phyloP scores from a whole-genome alignment of 768 basidiomycete species.

The Suillus paluster region DNA sequence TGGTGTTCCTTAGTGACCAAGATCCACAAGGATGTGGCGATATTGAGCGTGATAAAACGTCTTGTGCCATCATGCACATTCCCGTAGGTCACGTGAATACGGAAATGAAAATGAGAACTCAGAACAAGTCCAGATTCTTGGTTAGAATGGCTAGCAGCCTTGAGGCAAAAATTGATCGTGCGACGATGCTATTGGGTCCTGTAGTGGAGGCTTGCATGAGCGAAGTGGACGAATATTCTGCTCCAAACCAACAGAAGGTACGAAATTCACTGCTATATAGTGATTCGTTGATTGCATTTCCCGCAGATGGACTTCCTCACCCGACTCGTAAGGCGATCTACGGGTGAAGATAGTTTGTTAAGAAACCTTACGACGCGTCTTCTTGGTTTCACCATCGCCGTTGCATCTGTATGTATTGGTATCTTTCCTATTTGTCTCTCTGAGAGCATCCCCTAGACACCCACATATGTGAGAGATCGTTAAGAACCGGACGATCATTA shows the following conservation, averaged over 20 bases:
- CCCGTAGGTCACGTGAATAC: constrained; percentile 26
- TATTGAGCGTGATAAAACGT: constrained; percentile 20
- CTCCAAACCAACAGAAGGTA: constrained; percentile 37
- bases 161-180: constrained; percentile 8
- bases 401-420: constrained; percentile 24
- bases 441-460: constrained; percentile 16
- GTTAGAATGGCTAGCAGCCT: constrained; percentile 18
- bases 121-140: constrained; percentile 18
- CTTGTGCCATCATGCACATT: constrained; percentile 38
- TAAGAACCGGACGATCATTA: background rate
- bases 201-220: constrained; percentile 34
- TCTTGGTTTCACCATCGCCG: constrained; percentile 20
- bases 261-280: background rate
- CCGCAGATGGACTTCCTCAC: constrained; percentile 37
- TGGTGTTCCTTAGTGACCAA: constrained; percentile 36
- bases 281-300: background rate
- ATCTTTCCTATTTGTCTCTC: background rate
- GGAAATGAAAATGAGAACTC: background rate
- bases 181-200: constrained; percentile 26
- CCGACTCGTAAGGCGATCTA: constrained; percentile 35
- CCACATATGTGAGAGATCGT: constrained; percentile 17
- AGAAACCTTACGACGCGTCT: constrained; percentile 28
- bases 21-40: constrained; percentile 31
- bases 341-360: constrained; percentile 20
- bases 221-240: constrained; percentile 29